Evolutionary conservation across 441 rosid species (phyloP), one percentile per base, ranked within the genome.

Genomic region (Populus trichocarpa): DNA sequence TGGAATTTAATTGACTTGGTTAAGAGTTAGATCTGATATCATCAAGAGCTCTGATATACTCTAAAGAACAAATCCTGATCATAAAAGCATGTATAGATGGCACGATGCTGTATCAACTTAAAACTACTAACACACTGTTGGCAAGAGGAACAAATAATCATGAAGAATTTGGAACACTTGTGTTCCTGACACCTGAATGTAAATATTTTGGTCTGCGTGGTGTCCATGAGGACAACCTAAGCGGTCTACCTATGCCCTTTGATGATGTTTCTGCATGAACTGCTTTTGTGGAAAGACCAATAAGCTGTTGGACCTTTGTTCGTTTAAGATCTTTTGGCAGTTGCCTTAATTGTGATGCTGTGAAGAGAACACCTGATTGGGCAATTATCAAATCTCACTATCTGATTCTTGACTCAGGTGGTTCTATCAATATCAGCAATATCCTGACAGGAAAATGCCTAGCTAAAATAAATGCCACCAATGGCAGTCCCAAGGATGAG

Each of bases 371-470:
- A 20, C 10, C 35, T 28, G 35, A 8, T 30, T 12, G 57, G 11
- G 35, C 6, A 69, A 42, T 36, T 64, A 6, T 46, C 3, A 2
- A 11, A 20, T 66, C 50, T 77, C 53, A 74, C 42, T 67, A 1
- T 46, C n/a, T 67, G 69, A 50, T 79, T 83, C 72, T 74, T 75
- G 72, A n/a, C 88, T 87, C 91, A 90, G 96, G 97, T 79, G 98
- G 98, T 4, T 93, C 98, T 1, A 94, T 94, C 81, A 93, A 94
- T 83, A 78, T 96, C 69, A 94, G 99, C 91, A 96, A 91, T 74
- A 94, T 96, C 81, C 84, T 94, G 89, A 94, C 97, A 0, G 98
- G 99, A 78, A 96, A 94, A 80, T 96, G 98, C 85, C 87, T 94
- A 75, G 98, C 98, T 2, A 94, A 96, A 81, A 92, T 94, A 86